phyloP scores from a whole-genome alignment of 495 filamentous ascomycete species.

The Trichoderma gamsii region DNA sequence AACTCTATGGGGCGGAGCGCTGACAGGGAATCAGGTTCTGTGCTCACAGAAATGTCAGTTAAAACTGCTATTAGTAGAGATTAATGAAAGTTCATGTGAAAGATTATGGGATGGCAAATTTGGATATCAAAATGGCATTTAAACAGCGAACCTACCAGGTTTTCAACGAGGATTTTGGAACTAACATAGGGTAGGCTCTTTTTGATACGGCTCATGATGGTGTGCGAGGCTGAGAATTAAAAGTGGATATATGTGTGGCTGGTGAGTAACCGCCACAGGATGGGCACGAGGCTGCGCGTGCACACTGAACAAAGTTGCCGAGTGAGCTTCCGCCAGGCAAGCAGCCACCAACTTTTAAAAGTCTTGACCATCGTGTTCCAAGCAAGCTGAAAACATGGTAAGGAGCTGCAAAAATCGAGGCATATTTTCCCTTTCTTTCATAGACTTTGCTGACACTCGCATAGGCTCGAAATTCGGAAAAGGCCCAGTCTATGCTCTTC shows the following conservation, averaged over 20 bases:
- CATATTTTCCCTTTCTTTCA: neutral
- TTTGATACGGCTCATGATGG: neutral
- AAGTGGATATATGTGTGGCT: neutral
- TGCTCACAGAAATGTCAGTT: no score
- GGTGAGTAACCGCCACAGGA: neutral
- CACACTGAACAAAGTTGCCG: neutral
- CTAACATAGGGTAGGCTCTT: neutral
- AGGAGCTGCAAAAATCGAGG: neutral
- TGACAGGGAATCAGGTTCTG: no score
- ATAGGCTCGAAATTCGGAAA: constrained; percentile 77
- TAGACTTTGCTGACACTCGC: neutral
- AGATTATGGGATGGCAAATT: no score
- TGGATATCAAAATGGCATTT: no score
- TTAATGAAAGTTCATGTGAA: no score
- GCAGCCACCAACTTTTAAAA: neutral
- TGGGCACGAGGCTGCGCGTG: neutral
- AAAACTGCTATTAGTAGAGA: no score
- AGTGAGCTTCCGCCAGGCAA: neutral
- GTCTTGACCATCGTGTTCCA: neutral
- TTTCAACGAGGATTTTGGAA: no score
- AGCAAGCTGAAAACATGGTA: neutral
- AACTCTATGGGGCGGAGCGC: no score
- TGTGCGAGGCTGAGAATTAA: neutral
- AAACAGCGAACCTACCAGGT: no score
- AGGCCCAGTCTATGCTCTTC: constrained; percentile 99